These are phyloP conservation scores for Neurospora sp. DNA, from an alignment of 2,329 filamentous ascomycete species.

Conservation along the genomic window DNA sequence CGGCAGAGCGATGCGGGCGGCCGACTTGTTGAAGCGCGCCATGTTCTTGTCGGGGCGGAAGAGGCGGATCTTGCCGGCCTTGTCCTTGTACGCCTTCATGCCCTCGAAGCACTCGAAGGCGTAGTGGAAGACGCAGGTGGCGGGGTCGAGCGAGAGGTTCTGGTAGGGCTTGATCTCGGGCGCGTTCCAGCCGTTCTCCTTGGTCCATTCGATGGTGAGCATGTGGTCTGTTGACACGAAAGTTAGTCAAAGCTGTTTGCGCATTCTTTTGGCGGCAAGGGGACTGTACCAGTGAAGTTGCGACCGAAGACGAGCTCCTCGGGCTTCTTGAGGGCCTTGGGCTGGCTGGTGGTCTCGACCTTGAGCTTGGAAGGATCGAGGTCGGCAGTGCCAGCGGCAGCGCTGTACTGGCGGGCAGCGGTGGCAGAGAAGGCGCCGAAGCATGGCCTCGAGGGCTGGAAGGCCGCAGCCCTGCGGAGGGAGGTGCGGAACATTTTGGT, in stretches of 20 bases:
- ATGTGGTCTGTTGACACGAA: conserved; percentile 65
- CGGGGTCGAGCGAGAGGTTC: conserved; percentile 91
- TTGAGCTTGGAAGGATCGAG: conserved; percentile 70
- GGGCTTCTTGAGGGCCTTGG: conserved; percentile 63
- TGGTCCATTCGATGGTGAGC: conserved; percentile 89
- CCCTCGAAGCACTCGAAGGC: conserved; percentile 97
- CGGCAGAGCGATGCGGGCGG: conserved; percentile 83
- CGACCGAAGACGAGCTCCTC: conserved; percentile 83
- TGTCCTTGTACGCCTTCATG: conserved; percentile 98
- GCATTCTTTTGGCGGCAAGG: not conserved
- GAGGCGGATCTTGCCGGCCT: conserved; percentile 64
- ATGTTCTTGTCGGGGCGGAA: conserved; percentile 97
- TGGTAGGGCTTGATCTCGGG: conserved; percentile 88
- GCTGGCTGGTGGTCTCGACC: conserved; percentile 63
- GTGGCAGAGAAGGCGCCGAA: conserved; percentile 11
- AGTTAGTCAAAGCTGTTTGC: conserved; percentile 1
- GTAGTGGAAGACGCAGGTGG: conserved; percentile 97
- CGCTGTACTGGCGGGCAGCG: conserved; percentile 39
- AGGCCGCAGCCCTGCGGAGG: conserved; percentile 23
- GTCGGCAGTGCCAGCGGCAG: conserved; percentile 42
- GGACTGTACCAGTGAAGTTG: conserved; percentile 68
- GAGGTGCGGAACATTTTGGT: conserved; percentile 34
- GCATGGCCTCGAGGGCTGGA: conserved; percentile 18
- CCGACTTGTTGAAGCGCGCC: conserved; percentile 84
- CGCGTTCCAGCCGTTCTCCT: conserved; percentile 64